Evolutionary conservation across 768 basidiomycete genomes (phyloP), one percentile per base, ranked within the genome.

Genomic region (Trametes cinnabarina): DNA sequence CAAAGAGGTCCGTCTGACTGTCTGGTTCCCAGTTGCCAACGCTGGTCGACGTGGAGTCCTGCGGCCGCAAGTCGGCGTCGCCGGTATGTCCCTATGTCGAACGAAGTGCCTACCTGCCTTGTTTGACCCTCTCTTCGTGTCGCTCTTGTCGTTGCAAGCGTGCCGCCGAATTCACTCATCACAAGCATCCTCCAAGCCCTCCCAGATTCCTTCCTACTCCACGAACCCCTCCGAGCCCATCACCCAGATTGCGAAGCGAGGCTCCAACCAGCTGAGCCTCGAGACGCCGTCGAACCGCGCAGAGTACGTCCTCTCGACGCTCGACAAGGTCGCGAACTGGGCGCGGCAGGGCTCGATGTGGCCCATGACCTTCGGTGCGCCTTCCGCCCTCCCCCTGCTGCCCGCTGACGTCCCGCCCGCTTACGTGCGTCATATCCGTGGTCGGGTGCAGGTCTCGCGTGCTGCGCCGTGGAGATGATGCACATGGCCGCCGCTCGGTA

Each of bases 381-480:
- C 23, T 57, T 3, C 20, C 19, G 23, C 11, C 35, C 44, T 43
- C 41, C 14, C 32, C 30, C 7, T 32, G 30, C 30, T 32, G 30
- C 30, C 30, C 30, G 30, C n/a, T 17, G 15, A 8, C 9, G 44
- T 7, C 23, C 35, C 9, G 23, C 10, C 17, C 47, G 28, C 35
- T 26, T 30, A 47, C 46, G 23, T 14, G 20, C 6, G 25, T 15
- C 17, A 15, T 12, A 25, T 41, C 49, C 20, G 14, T 19, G 28
- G 39, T 20, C 15, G 30, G 28, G 19, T 39, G 3, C 62, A 90
- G 94, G 96, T 76, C 84, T 99, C 50, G 97, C 97, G 4, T 99
- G 97, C 73, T 99, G 97, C 73, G 97, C 97, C 22, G 97, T 99
- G 30, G 97, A 99, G 77, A 92, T 93, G 90, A 98, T 97, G 95